Evolutionary conservation across 2,329 filamentous ascomycete species (phyloP).

Genomic region (Colletotrichum noveboracense): DNA sequence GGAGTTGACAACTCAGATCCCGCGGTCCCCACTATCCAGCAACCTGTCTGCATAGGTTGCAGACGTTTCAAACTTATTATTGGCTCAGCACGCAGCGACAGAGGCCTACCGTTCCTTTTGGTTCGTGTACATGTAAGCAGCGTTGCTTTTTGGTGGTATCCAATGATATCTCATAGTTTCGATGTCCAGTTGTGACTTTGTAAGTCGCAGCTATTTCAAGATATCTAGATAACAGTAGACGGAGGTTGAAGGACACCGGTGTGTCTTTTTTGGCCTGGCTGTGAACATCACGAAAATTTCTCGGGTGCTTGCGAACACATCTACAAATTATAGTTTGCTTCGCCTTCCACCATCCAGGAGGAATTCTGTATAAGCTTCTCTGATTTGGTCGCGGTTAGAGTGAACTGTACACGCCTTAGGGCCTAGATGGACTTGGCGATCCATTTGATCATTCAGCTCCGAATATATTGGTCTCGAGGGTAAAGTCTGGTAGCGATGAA

Average conservation of each 20-base stretch:
- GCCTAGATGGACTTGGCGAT: neutral
- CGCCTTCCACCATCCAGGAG: neutral
- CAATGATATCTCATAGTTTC: neutral
- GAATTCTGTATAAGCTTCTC: neutral
- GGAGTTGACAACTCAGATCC: conserved; percentile 1
- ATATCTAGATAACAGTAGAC: neutral
- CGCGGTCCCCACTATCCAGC: neutral
- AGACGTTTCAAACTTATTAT: neutral
- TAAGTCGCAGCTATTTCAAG: conserved; percentile 13
- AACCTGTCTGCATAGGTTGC: neutral
- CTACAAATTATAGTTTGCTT: neutral
- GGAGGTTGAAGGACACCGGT: neutral
- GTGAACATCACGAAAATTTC: neutral
- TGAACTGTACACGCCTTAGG: neutral
- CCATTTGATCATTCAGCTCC: neutral
- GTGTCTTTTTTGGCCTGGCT: neutral
- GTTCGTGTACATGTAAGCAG: neutral
- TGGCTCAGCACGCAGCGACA: neutral
- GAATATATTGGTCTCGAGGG: neutral
- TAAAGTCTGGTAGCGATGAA: neutral
- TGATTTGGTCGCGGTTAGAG: neutral
- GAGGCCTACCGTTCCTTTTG: neutral
- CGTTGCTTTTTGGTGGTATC: neutral
- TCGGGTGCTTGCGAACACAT: neutral
- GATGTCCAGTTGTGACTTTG: neutral